Percentiles rank a stretch among this genome's conserved stretches.
Conservation (phyloP, 73 alveolate species). For the Paramecium primaurelia region DNA sequence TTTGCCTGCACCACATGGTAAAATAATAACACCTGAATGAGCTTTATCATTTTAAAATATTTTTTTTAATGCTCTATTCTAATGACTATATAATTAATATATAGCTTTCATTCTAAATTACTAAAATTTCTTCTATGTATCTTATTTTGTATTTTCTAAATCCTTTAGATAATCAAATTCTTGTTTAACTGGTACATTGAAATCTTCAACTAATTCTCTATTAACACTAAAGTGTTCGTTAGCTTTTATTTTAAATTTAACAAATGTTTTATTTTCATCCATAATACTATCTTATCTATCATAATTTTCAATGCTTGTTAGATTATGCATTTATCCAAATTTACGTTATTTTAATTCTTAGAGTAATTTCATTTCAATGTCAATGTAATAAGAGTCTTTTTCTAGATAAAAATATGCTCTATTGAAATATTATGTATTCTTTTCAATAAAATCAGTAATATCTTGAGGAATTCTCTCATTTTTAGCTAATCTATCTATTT, state of each 20-base stretch:
- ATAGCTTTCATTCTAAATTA: constrained; percentile 62
- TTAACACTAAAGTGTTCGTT: constrained; percentile 12
- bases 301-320: neutral
- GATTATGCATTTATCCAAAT: neutral
- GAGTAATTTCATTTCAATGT: neutral
- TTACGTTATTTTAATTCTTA: neutral
- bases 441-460: neutral
- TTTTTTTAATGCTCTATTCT: constrained; percentile 77
- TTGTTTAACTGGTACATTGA: neutral
- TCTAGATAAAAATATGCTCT: constrained; percentile 15
- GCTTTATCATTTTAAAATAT: constrained; percentile 76
- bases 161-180: neutral
- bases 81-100: constrained; percentile 66
- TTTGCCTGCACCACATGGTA: constrained; percentile 76
- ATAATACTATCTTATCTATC: neutral
- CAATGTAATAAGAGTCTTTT: neutral
- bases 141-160: constrained; percentile 61
- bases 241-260: neutral
- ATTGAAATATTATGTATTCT: constrained; percentile 18
- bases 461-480: constrained; percentile 6
- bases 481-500: constrained; percentile 3
- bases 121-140: constrained; percentile 57
- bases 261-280: neutral
- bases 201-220: constrained; percentile 3
- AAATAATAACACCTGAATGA: constrained; percentile 75